Evolutionary conservation across 2,329 filamentous ascomycete genomes (phyloP).

Genomic region (Aspergillus tubingensis): DNA sequence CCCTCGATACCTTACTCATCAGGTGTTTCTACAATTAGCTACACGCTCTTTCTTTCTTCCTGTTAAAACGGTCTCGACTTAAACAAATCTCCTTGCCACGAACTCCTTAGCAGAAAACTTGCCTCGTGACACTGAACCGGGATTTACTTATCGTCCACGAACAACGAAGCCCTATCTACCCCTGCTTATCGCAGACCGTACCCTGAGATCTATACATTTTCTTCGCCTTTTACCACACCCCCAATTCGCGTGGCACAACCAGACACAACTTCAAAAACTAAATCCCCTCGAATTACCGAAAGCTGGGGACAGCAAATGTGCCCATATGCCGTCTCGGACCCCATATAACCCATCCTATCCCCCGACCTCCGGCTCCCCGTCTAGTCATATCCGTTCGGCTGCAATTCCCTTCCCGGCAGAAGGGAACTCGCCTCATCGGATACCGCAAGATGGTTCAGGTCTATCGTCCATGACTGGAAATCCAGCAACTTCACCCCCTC

Average conservation of each 20-base stretch:
- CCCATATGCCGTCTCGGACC: slow-evolving; percentile 41
- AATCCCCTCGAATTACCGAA: not conserved
- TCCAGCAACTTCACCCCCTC: slow-evolving; percentile 21
- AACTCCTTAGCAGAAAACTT: no score
- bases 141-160: not conserved
- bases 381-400: slow-evolving; percentile 21
- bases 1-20: not conserved
- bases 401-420: slow-evolving; percentile 20
- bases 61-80: no score
- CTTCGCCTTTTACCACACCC: not conserved
- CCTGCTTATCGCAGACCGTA: not conserved
- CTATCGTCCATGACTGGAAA: slow-evolving; percentile 25
- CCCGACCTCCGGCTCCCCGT: slow-evolving; percentile 27
- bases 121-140: not conserved
- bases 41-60: not conserved
- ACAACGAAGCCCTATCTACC: not conserved
- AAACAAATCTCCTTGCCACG: no score
- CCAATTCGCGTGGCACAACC: not conserved
- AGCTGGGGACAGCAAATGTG: slow-evolving; percentile 24
- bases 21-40: not conserved
- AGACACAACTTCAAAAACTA: not conserved
- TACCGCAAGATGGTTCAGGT: slow-evolving; percentile 29
- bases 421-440: slow-evolving; percentile 21
- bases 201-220: not conserved
- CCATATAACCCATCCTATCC: slow-evolving; percentile 34